Percentiles rank a stretch among this genome's conserved stretches.
Conservation (phyloP, 2,329 filamentous ascomycete genomes). For the Stemphylium lycopersici region DNA sequence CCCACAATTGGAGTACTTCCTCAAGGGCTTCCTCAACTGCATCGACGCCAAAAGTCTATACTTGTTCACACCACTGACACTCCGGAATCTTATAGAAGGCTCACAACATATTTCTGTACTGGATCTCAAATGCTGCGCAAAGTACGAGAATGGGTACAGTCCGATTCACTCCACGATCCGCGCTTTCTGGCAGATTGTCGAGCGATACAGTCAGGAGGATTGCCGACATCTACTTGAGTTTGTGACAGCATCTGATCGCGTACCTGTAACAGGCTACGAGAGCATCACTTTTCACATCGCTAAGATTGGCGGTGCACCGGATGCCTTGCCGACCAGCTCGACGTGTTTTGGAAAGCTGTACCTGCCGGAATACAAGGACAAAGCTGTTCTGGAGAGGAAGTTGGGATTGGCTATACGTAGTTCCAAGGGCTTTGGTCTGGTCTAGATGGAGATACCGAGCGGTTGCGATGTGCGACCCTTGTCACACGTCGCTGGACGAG, state of each 20-base stretch:
- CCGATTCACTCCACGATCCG: conserved; percentile 70
- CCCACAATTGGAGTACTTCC: conserved; percentile 85
- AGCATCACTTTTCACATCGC: conserved; percentile 85
- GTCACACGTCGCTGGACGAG: too few relatives aligned
- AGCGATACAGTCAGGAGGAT: conserved; percentile 69
- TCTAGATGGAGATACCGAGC: conserved; percentile 14
- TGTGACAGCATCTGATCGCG: conserved; percentile 88
- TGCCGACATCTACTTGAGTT: conserved; percentile 84
- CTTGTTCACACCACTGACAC: conserved; percentile 50
- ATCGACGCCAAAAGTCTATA: conserved; percentile 72
- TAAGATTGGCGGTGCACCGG: conserved; percentile 69
- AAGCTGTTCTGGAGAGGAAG: conserved; percentile 73
- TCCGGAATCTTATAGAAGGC: conserved; percentile 82
- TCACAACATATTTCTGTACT: conserved; percentile 78
- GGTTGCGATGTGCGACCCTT: too few relatives aligned
- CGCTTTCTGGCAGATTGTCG: conserved; percentile 85
- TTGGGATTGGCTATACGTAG: conserved; percentile 87
- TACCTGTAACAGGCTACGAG: conserved; percentile 84
- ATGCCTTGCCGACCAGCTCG: conserved; percentile 78
- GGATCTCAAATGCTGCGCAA: conserved; percentile 72
- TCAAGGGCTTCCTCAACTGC: conserved; percentile 78
- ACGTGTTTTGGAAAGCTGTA: conserved; percentile 92
- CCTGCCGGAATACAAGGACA: conserved; percentile 79
- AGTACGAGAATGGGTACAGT: conserved; percentile 81
- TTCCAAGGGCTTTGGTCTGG: conserved; percentile 78